Percentiles rank a stretch among this genome's conserved stretches.
These are phyloP conservation scores for Arthrinium puccinioides DNA, from an alignment of 2,329 filamentous ascomycete species.

Conservation along the genomic window DNA sequence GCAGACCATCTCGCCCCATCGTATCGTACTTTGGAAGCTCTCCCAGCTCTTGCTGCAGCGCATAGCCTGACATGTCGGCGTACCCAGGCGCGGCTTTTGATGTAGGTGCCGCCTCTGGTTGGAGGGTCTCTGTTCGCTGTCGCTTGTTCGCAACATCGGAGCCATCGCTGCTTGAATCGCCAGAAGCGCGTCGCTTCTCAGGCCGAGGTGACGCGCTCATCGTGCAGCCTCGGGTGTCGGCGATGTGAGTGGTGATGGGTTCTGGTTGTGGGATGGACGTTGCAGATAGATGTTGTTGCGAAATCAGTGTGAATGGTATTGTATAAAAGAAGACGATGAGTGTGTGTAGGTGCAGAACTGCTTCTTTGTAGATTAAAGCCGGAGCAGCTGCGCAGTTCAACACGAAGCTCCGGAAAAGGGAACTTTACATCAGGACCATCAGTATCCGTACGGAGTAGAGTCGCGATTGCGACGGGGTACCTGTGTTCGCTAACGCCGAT, in stretches of 20 bases:
- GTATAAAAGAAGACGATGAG: not conserved
- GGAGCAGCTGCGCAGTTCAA: no score
- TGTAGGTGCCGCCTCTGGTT: slow-evolving; percentile 9
- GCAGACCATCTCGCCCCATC: slow-evolving; percentile 35
- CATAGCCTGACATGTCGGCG: slow-evolving; percentile 1
- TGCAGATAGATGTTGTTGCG: no score
- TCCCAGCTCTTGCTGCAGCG: slow-evolving; percentile 8
- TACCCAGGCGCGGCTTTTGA: not conserved
- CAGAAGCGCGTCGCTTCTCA: slow-evolving; percentile 15
- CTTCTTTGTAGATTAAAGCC: no score
- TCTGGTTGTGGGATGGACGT: no score
- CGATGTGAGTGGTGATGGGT: no score
- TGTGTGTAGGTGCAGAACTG: no score
- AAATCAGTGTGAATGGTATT: not conserved
- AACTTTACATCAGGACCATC: no score
- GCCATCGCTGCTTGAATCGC: slow-evolving; percentile 9
- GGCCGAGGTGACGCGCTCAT: not conserved
- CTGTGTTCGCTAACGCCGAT: no score
- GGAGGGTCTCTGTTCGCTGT: slow-evolving; percentile 14
- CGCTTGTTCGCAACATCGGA: slow-evolving; percentile 13
- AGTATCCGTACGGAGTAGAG: no score
- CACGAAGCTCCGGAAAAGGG: no score
- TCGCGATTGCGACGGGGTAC: no score
- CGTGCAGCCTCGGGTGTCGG: no score
- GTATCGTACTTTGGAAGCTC: slow-evolving; percentile 20